Evolutionary conservation across 1,284 basidiomycete species (phyloP), one percentile per base, ranked within the genome.

Genomic region (Ustilago xerochloae): DNA sequence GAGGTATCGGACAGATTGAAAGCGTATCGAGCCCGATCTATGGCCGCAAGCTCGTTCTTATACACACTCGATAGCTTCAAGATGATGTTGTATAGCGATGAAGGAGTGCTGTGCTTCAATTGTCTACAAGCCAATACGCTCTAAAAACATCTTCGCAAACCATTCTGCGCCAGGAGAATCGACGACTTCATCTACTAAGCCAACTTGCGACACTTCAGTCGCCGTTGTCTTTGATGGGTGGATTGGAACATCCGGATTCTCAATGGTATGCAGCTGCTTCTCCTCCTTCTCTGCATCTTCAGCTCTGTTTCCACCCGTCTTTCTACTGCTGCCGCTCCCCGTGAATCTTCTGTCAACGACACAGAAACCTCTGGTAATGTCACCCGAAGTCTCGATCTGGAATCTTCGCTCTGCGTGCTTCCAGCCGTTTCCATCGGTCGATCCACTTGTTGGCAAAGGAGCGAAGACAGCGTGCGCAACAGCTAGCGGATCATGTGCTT

Each of bases 401-500:
- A 83, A 83, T 7, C 49, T 49, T 3, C 77, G 60, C 49, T 39
- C 43, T 4, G 29, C 26, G 24, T 63, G 57, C 18, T 52, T 49
- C 80, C 79, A 82, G 4, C 66, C 74, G 8, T 52, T 26, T 3
- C 45, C 46, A 16, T 64, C 38, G 2, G 32, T 33, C 13, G 57
- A 38, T 15, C 52, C 56, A 5, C 32, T 20, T 3, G 45, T 24
- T 2, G 62, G 54, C 53, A 76, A 13, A 5, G 63, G 68, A 7
- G 52, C 53, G 32, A 79, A 81, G 39, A 81, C 70, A 41, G 79
- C 78, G 53, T 83, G 78, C 2, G 79, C 81, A 0, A 83, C 68
- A 7, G 81, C 81, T 15, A 83, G 59, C 16, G 81, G 81, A 54
- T 83, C 81, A 47, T 83, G 81, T 15, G 76, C 77, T 35, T 80